Evolutionary conservation across 345 rosid genomes (phyloP).

Genomic region (Moringa oleifera): DNA sequence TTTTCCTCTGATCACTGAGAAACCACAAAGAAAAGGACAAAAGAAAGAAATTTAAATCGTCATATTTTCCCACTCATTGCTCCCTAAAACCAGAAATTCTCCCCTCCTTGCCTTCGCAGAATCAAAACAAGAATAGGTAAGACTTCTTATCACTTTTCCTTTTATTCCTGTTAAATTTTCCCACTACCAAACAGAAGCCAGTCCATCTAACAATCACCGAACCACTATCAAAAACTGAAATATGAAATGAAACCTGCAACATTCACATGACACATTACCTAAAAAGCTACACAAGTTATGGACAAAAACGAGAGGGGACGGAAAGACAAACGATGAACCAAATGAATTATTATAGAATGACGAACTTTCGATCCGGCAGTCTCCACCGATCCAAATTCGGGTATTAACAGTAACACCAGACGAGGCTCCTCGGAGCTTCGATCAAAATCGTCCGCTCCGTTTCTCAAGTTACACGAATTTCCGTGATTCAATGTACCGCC

Average conservation of each 20-base stretch:
- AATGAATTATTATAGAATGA: conserved; percentile 24
- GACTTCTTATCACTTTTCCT: conserved; percentile 8
- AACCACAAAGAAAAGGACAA: neutral
- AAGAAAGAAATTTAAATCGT: neutral
- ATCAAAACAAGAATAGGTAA: neutral
- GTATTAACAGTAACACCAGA: no score
- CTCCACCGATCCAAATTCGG: conserved; percentile 23
- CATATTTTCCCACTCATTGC: neutral
- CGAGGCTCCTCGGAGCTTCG: no score
- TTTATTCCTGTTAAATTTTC: conserved; percentile 1
- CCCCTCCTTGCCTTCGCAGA: neutral
- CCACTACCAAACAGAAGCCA: conserved; percentile 15
- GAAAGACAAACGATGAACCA: conserved; percentile 5
- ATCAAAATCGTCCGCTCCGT: no score
- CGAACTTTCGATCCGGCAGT: conserved; percentile 50
- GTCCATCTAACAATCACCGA: conserved; percentile 5
- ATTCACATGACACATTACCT: conserved; percentile 18
- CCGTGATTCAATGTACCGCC: conserved; percentile 1
- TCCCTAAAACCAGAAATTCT: neutral
- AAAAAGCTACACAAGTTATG: conserved; percentile 3
- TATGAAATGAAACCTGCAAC: neutral
- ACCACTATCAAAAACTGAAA: conserved; percentile 9
- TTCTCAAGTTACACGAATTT: no score
- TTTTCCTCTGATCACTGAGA: neutral
- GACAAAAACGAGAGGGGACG: conserved; percentile 2